Conservation (phyloP, 2,329 filamentous ascomycete genomes). For the Calycina marina region DNA sequence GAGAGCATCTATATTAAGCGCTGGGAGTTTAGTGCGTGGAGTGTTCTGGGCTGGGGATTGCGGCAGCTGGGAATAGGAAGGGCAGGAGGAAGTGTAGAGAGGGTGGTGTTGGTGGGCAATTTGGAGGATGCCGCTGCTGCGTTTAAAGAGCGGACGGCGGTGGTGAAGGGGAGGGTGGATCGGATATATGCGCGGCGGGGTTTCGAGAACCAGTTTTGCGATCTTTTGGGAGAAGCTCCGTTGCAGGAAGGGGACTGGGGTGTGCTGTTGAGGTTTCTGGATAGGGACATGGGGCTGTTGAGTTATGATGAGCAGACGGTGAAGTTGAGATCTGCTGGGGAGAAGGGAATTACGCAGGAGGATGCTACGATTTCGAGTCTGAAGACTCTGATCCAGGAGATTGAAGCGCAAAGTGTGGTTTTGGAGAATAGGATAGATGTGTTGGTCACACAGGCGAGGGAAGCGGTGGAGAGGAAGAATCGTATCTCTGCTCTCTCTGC, state of each 20-base stretch:
- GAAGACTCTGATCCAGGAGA: conserved; percentile 59
- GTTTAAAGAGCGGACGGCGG: conserved; percentile 31
- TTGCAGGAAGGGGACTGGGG: conserved; percentile 53
- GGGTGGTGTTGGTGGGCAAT: conserved; percentile 52
- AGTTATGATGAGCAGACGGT: conserved; percentile 53
- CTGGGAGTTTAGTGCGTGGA: conserved; percentile 49
- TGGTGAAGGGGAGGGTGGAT: conserved; percentile 40
- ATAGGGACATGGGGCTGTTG: conserved; percentile 47
- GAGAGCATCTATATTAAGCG: conserved; percentile 70
- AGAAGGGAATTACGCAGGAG: conserved; percentile 50
- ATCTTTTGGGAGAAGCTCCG: conserved; percentile 32
- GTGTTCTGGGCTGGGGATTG: conserved; percentile 61
- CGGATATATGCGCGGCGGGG: conserved; percentile 51
- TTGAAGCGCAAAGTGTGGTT: conserved; percentile 57
- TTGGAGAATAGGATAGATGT: conserved; percentile 53
- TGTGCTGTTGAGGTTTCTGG: conserved; percentile 54
- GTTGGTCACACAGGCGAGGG: conserved; percentile 49
- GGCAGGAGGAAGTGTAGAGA: conserved; percentile 39
- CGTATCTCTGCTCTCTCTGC: conserved; percentile 60
- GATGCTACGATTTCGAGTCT: conserved; percentile 75
- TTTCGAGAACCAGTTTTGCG: conserved; percentile 44
- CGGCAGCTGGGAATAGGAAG: conserved; percentile 48
- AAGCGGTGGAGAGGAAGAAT: conserved; percentile 60
- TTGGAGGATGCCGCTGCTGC: conserved; percentile 42
- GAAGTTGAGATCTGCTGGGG: conserved; percentile 50